A percentile compares a stretch with the other conserved stretches of the same genome.
These are phyloP conservation scores for Geotrichum candidum DNA, from an alignment of 1,139 yeast genomes.

Conservation along the genomic window DNA sequence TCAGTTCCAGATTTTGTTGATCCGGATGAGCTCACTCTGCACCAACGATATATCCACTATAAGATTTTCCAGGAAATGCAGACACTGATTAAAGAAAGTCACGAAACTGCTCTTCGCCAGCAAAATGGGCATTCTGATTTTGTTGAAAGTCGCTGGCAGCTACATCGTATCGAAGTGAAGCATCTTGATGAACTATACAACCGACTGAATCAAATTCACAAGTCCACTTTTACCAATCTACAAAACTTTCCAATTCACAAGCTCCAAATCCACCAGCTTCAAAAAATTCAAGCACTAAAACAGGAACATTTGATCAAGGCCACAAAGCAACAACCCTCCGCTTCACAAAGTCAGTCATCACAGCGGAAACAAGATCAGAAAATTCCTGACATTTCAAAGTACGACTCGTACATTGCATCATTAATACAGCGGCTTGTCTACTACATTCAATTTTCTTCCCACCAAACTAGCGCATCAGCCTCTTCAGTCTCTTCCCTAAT, in stretches of 20 bases:
- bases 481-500: slow-evolving; percentile 3
- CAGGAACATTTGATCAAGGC: slow-evolving; percentile 13
- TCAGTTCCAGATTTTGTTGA: slow-evolving; percentile 7
- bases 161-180: not conserved
- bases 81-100: not conserved
- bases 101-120: not conserved
- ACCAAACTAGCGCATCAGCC: slow-evolving; percentile 6
- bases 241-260: slow-evolving; percentile 1
- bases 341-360: slow-evolving; percentile 9
- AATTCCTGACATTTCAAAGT: not conserved
- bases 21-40: slow-evolving; percentile 13
- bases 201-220: not conserved
- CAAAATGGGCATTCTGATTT: not conserved
- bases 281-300: slow-evolving; percentile 4
- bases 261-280: slow-evolving; percentile 11
- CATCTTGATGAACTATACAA: not conserved
- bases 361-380: slow-evolving; percentile 16
- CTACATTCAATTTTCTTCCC: slow-evolving; percentile 10
- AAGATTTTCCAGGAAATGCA: slow-evolving; percentile 16
- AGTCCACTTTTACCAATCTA: not conserved
- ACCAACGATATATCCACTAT: slow-evolving; percentile 15
- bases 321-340: slow-evolving; percentile 11
- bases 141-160: not conserved
- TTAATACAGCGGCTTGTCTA: slow-evolving; percentile 14
- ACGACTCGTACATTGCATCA: slow-evolving; percentile 7